A percentile compares a stretch with the other conserved stretches of the same genome.
Conservation (phyloP, 106 monocot genomes). For the Dioscorea alata region DNA sequence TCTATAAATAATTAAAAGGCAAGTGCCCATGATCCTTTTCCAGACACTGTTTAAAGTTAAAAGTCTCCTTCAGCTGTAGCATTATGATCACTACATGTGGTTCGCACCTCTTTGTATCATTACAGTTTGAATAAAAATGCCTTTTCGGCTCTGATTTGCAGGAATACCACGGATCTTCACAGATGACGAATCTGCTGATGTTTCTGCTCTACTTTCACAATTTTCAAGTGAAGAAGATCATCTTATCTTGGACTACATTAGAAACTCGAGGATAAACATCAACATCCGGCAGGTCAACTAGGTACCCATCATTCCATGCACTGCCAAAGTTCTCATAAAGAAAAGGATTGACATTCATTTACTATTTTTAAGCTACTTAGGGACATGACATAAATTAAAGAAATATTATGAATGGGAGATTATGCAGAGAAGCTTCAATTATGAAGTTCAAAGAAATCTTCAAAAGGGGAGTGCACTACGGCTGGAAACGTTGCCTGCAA, state of each 20-base stretch:
- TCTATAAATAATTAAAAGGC: neutral
- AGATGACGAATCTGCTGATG: neutral
- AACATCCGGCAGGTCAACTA: constrained; percentile 67
- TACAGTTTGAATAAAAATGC: neutral
- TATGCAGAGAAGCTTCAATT: neutral
- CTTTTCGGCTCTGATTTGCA: neutral
- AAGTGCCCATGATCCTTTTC: neutral
- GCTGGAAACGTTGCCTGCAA: constrained; percentile 52
- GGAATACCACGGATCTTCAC: neutral
- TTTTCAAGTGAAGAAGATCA: neutral
- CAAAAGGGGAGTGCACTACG: constrained; percentile 1
- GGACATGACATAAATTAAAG: neutral
- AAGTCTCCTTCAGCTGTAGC: neutral
- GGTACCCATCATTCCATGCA: neutral
- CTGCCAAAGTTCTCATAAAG: neutral
- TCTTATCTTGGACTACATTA: constrained; percentile 31
- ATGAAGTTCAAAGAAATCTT: neutral
- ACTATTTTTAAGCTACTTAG: neutral
- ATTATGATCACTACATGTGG: neutral
- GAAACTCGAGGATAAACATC: constrained; percentile 60
- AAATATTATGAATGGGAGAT: neutral
- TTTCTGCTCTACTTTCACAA: neutral
- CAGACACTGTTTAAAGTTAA: neutral
- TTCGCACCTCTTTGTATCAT: neutral
- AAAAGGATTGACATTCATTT: neutral